Evolutionary conservation across 2,329 filamentous ascomycete genomes (phyloP).

Genomic region (Phyllosticta citriasiana): DNA sequence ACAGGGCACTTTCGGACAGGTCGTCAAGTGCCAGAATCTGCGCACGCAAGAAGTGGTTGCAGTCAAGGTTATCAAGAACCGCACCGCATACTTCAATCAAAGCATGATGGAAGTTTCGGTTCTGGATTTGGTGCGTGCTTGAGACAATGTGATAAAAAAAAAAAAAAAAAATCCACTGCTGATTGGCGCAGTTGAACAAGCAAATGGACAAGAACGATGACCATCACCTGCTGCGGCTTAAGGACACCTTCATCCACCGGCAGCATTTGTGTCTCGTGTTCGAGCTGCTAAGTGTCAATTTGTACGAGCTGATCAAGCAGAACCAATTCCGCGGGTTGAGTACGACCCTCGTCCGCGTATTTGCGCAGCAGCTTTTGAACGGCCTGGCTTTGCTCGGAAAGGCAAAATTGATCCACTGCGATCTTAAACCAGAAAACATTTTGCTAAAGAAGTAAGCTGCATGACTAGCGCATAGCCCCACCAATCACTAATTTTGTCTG

Average conservation of each 20-base stretch:
- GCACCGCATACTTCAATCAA: slow-evolving; percentile 98
- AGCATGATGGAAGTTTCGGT: slow-evolving; percentile 99
- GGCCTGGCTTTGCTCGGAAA: slow-evolving; percentile 89
- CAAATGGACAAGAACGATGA: slow-evolving; percentile 99
- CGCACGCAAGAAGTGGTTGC: slow-evolving; percentile 98
- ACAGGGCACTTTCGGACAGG: slow-evolving; percentile 95
- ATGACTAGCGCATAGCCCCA: neutral
- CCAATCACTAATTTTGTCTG: slow-evolving; percentile 5
- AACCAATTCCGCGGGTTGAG: slow-evolving; percentile 97
- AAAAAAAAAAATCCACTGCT: slow-evolving; percentile 14
- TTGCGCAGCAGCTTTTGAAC: slow-evolving; percentile 92
- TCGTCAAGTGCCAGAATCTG: slow-evolving; percentile 97
- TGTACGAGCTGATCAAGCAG: slow-evolving; percentile 98
- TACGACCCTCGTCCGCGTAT: slow-evolving; percentile 92
- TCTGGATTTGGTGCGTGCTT: slow-evolving; percentile 64
- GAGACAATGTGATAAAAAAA: neutral
- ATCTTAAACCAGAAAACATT: slow-evolving; percentile 97
- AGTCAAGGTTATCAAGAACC: slow-evolving; percentile 98
- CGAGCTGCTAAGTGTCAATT: slow-evolving; percentile 89
- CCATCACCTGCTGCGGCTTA: slow-evolving; percentile 85
- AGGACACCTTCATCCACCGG: slow-evolving; percentile 95
- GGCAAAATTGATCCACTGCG: slow-evolving; percentile 92
- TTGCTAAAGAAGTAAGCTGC: slow-evolving; percentile 73
- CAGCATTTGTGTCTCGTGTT: slow-evolving; percentile 93
- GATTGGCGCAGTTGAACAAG: slow-evolving; percentile 66